These are phyloP conservation scores for Avena sativa DNA, from an alignment of 176 grass and related monocot genomes.

Conservation along the genomic window DNA sequence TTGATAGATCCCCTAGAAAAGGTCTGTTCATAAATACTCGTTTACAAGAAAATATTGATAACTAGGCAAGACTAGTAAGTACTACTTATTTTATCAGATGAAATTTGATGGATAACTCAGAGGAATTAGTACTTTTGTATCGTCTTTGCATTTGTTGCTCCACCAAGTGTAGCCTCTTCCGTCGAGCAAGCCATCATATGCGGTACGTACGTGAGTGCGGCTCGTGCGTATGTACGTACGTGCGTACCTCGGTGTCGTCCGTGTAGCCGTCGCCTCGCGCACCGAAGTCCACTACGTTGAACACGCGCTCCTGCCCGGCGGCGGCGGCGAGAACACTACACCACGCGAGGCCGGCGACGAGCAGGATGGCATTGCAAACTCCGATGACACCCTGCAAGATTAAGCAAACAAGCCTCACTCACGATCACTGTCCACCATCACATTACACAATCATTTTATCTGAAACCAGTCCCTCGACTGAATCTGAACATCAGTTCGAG, in stretches of 20 bases:
- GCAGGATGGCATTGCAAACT: background rate
- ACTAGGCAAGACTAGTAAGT: too few species aligned
- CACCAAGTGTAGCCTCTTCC: constrained; percentile 45
- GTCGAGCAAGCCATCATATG: constrained; percentile 16
- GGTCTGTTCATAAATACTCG: background rate
- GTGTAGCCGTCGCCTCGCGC: constrained; percentile 51
- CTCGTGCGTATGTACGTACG: background rate
- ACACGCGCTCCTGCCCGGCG: background rate
- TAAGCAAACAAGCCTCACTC: background rate
- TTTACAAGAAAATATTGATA: too few species aligned
- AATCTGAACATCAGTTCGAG: background rate
- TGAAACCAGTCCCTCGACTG: background rate
- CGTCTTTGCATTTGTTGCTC: constrained; percentile 7
- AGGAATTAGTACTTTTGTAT: too few species aligned
- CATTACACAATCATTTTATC: background rate
- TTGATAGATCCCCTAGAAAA: background rate
- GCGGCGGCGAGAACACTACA: background rate
- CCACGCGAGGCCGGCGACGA: background rate
- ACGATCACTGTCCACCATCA: background rate
- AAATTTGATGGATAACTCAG: too few species aligned
- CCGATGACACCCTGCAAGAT: constrained; percentile 29
- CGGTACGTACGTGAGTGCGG: background rate
- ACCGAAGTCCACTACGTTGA: constrained; percentile 51
- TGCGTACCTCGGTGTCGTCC: constrained; percentile 59
- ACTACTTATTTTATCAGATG: too few species aligned